A percentile compares a stretch with the other conserved stretches of the same genome.
Conservation (phyloP, 805 yeast species). For the Zygoascus bituminiphila region DNA sequence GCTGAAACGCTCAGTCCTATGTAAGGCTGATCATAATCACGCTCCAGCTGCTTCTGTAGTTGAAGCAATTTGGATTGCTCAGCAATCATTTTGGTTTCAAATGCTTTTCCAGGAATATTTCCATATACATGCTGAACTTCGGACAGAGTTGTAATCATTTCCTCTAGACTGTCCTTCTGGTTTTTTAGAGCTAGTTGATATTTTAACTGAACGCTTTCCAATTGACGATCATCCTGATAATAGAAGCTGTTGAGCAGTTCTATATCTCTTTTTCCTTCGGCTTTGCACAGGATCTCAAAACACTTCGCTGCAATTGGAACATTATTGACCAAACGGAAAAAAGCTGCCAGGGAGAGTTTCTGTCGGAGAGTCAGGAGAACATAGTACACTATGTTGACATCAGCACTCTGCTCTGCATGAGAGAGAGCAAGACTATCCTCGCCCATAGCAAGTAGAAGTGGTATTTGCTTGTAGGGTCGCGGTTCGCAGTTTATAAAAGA, state of each 20-base stretch:
- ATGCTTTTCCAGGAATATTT: conserved; percentile 29
- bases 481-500: conserved; percentile 64
- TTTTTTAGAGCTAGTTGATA: conserved; percentile 25
- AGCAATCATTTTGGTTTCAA: conserved; percentile 35
- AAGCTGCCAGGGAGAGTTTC: conserved; percentile 53
- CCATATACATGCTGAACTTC: conserved; percentile 28
- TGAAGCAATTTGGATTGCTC: conserved; percentile 38
- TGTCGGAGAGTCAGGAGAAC: conserved; percentile 49
- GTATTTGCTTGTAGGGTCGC: conserved; percentile 48
- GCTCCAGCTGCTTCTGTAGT: conserved; percentile 39
- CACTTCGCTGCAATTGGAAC: conserved; percentile 35
- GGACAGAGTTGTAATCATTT: conserved; percentile 20
- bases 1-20: conserved; percentile 38
- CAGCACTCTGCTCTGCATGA: conserved; percentile 55
- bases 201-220: conserved; percentile 39
- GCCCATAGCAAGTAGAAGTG: conserved; percentile 59
- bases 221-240: conserved; percentile 54
- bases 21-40: conserved; percentile 35
- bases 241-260: conserved; percentile 45
- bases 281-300: conserved; percentile 32
- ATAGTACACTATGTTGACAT: conserved; percentile 50
- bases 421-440: conserved; percentile 61
- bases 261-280: conserved; percentile 20
- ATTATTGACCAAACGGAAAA: conserved; percentile 56
- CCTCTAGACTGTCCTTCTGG: conserved; percentile 4